These are phyloP conservation scores for Neostapfia colusana DNA, from an alignment of 176 grass and related monocot species.

Conservation along the genomic window DNA sequence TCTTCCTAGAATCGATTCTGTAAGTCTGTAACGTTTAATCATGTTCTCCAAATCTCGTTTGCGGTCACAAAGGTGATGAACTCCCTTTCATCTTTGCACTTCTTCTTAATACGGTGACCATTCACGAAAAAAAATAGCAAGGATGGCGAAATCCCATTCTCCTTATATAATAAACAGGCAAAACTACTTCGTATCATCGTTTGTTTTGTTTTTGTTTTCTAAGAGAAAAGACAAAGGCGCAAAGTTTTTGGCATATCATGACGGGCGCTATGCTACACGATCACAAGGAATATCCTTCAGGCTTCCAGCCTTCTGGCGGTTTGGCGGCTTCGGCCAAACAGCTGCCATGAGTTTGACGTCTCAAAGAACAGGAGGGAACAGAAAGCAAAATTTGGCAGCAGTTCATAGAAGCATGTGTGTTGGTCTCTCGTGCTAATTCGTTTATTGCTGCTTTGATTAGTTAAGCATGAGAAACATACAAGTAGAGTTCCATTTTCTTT, in stretches of 20 bases:
- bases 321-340: slow-evolving; percentile 21
- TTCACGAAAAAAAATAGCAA: background rate
- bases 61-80: too few relatives aligned
- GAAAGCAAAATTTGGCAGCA: slow-evolving; percentile 7
- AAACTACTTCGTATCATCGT: background rate
- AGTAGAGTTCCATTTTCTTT: slow-evolving; percentile 27
- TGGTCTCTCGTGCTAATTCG: slow-evolving; percentile 9
- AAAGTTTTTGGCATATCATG: slow-evolving; percentile 32
- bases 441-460: background rate
- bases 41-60: too few relatives aligned
- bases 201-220: background rate
- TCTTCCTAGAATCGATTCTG: too few relatives aligned
- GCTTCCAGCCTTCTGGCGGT: slow-evolving; percentile 20
- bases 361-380: slow-evolving; percentile 23
- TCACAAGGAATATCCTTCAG: slow-evolving; percentile 28
- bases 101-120: background rate
- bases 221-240: background rate
- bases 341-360: slow-evolving; percentile 26
- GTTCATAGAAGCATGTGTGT: slow-evolving; percentile 4
- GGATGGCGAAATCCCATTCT: background rate
- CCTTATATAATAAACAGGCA: background rate
- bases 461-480: slow-evolving; percentile 14
- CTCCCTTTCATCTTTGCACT: background rate
- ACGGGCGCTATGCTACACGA: background rate
- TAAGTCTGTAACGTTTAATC: too few relatives aligned